These are phyloP conservation scores for Candida incommunis DNA, from an alignment of 805 yeast genomes.

Conservation along the genomic window DNA sequence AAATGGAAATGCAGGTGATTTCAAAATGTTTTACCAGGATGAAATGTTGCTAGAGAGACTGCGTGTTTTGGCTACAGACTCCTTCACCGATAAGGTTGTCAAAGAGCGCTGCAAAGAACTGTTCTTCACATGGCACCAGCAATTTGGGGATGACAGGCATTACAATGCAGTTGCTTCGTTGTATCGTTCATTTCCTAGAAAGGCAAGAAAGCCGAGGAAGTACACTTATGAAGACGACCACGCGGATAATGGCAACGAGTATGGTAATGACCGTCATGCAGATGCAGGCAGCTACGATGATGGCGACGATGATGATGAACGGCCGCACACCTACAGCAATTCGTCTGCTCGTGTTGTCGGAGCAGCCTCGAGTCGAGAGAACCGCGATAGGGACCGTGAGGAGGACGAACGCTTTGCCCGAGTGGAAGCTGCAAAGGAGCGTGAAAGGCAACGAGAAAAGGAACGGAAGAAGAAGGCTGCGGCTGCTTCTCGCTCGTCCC, in stretches of 20 bases:
- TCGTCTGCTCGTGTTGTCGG: neutral
- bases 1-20: slow-evolving; percentile 25
- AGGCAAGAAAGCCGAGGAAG: slow-evolving; percentile 13
- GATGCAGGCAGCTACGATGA: neutral
- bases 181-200: slow-evolving; percentile 30
- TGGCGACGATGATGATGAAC: slow-evolving; percentile 11
- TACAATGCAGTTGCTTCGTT: slow-evolving; percentile 35
- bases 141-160: slow-evolving; percentile 34
- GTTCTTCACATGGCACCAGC: slow-evolving; percentile 55
- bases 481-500: neutral
- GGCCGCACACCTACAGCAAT: neutral
- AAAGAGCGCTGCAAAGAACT: slow-evolving; percentile 34
- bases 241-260: slow-evolving; percentile 6
- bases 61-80: slow-evolving; percentile 33
- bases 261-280: neutral
- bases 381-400: slow-evolving; percentile 2
- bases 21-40: slow-evolving; percentile 38
- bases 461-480: neutral
- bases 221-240: slow-evolving; percentile 9
- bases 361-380: neutral
- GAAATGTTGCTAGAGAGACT: slow-evolving; percentile 52
- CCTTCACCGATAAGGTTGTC: slow-evolving; percentile 27
- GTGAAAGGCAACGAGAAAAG: slow-evolving; percentile 49
- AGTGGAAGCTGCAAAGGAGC: slow-evolving; percentile 2
- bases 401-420: slow-evolving; percentile 1